phyloP scores from a whole-genome alignment of 129 eudicot species.

The Heracleum sosnowskyi region DNA sequence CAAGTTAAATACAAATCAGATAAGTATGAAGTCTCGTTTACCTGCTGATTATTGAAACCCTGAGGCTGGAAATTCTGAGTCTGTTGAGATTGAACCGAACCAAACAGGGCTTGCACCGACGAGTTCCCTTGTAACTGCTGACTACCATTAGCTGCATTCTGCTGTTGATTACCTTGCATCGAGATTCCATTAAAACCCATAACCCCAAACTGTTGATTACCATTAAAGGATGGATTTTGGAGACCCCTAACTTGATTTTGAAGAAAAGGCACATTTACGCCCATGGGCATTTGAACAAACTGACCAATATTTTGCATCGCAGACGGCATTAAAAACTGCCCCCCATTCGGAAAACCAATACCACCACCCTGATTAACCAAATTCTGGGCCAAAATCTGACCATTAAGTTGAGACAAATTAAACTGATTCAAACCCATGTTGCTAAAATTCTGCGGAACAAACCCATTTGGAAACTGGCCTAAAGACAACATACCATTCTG shows the following conservation, averaged over 20 bases:
- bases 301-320: conserved; percentile 41
- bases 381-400: conserved; percentile 22
- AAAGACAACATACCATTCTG: conserved; percentile 16
- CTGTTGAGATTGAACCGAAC: conserved; percentile 28
- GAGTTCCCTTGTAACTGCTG: conserved; percentile 35
- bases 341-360: conserved; percentile 22
- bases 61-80: conserved; percentile 25
- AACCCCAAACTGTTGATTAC: conserved; percentile 32
- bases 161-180: conserved; percentile 34
- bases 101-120: conserved; percentile 16
- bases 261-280: conserved; percentile 26
- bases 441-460: conserved; percentile 22
- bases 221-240: conserved; percentile 32
- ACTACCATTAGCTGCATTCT: conserved; percentile 17
- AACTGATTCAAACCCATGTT: conserved; percentile 26
- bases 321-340: conserved; percentile 38
- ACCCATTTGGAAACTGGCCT: conserved; percentile 26
- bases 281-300: conserved; percentile 40
- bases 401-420: conserved; percentile 20
- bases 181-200: conserved; percentile 20
- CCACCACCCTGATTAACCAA: conserved; percentile 23
- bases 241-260: conserved; percentile 25
- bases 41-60: conserved; percentile 35
- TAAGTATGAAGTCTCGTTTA: conserved; percentile 1
- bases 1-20: neutral